A percentile compares a stretch with the other conserved stretches of the same genome.
Evolutionary conservation across 805 yeast species (phyloP).

Genomic region (Brettanomyces naardenensis): DNA sequence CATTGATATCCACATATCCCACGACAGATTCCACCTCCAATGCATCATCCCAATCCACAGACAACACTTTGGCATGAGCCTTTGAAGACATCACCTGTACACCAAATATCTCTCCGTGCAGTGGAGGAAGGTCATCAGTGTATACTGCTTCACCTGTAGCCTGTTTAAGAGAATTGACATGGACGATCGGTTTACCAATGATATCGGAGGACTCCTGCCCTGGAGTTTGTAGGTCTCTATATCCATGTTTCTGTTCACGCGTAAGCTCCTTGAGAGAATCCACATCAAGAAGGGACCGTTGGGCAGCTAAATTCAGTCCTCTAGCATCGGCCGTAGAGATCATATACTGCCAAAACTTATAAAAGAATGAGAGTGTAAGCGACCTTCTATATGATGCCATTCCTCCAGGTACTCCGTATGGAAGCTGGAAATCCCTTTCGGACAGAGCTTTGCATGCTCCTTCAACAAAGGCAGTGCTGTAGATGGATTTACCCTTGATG

Average conservation of each 20-base stretch:
- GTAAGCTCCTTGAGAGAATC: slow-evolving; percentile 29
- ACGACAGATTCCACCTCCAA: slow-evolving; percentile 31
- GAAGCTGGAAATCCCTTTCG: slow-evolving; percentile 28
- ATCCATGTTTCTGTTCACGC: slow-evolving; percentile 29
- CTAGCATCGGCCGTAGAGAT: slow-evolving; percentile 11
- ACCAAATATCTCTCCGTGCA: slow-evolving; percentile 32
- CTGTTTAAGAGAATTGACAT: slow-evolving; percentile 37
- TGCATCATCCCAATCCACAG: slow-evolving; percentile 32
- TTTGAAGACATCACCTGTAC: slow-evolving; percentile 35
- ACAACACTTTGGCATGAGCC: slow-evolving; percentile 34
- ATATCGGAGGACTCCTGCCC: slow-evolving; percentile 26
- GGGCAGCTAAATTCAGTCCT: neutral
- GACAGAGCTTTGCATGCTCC: slow-evolving; percentile 20
- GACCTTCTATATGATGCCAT: slow-evolving; percentile 39
- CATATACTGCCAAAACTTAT: slow-evolving; percentile 32
- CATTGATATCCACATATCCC: slow-evolving; percentile 34
- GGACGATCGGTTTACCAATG: slow-evolving; percentile 35
- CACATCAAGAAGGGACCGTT: slow-evolving; percentile 18
- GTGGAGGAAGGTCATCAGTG: slow-evolving; percentile 37
- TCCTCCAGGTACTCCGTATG: slow-evolving; percentile 41
- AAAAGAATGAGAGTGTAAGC: slow-evolving; percentile 37
- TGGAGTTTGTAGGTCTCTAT: slow-evolving; percentile 31
- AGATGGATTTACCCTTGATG: slow-evolving; percentile 19
- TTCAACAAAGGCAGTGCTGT: slow-evolving; percentile 22
- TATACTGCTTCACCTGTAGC: slow-evolving; percentile 41